Percentiles rank a stretch among this genome's conserved stretches.
Evolutionary conservation across 2,329 filamentous ascomycete genomes (phyloP).

Genomic region (Pyricularia sp.): DNA sequence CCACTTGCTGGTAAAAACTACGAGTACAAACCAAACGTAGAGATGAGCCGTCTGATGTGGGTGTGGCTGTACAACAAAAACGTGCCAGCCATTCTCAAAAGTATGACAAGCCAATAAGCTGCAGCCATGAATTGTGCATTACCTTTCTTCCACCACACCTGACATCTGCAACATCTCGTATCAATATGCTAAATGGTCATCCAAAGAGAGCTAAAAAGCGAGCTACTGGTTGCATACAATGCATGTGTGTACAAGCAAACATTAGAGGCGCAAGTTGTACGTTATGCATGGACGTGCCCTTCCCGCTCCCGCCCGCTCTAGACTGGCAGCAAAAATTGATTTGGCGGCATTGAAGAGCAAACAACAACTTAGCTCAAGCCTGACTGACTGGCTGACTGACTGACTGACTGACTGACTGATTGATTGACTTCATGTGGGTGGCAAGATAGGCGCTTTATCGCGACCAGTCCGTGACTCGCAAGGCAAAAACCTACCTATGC

Average conservation of each 20-base stretch:
- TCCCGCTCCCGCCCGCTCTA: background rate
- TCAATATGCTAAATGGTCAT: background rate
- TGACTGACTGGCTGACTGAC: background rate
- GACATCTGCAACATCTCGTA: background rate
- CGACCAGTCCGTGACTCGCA: background rate
- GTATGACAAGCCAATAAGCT: background rate
- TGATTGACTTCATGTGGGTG: background rate
- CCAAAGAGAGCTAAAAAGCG: background rate
- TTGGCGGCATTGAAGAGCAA: background rate
- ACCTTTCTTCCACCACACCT: background rate
- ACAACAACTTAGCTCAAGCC: background rate
- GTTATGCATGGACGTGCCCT: background rate
- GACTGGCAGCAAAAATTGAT: background rate
- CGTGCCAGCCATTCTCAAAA: background rate
- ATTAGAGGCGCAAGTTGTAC: background rate
- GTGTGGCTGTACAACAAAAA: background rate
- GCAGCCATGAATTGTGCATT: background rate
- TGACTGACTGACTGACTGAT: background rate
- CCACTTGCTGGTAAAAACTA: no score
- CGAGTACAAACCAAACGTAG: background rate
- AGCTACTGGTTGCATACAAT: background rate
- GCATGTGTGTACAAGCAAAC: background rate
- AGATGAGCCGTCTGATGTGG: background rate
- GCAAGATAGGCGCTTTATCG: background rate
- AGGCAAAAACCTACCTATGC: background rate